phyloP scores from a whole-genome alignment of 192 early-diverging fungal species.

The Cetraspora pellucida region DNA sequence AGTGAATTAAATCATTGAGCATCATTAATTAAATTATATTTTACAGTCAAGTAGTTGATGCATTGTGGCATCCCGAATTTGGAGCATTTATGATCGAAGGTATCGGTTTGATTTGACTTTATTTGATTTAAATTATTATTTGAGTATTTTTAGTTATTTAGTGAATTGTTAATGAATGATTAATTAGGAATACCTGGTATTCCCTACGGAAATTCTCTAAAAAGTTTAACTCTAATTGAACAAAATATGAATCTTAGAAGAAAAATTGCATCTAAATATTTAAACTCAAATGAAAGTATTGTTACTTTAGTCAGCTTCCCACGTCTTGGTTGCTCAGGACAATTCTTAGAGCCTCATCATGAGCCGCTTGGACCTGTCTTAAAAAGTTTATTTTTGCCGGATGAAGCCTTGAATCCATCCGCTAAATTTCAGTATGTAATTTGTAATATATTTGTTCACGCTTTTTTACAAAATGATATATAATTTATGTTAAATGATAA shows the following conservation, averaged over 20 bases:
- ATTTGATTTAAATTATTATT: too few species aligned
- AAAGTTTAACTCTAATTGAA: conserved; percentile 83
- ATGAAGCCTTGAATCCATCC: conserved; percentile 92
- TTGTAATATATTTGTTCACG: conserved; percentile 29
- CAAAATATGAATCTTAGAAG: conserved; percentile 86
- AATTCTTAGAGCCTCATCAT: conserved; percentile 70
- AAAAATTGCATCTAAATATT: conserved; percentile 59
- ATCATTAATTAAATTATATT: conserved; percentile 64
- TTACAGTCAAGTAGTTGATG: conserved; percentile 57
- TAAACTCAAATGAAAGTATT: conserved; percentile 73
- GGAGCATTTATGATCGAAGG: conserved; percentile 96
- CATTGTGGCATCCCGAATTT: conserved; percentile 95
- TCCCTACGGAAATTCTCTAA: conserved; percentile 86
- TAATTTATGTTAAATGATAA: too few species aligned
- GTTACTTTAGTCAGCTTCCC: conserved; percentile 89
- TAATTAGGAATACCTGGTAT: conserved; percentile 86
- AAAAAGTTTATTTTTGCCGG: conserved; percentile 88
- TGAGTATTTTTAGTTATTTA: too few species aligned
- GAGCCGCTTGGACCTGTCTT: conserved; percentile 68
- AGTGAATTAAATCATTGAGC: too few species aligned
- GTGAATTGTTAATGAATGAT: too few species aligned
- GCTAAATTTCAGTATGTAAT: conserved; percentile 86
- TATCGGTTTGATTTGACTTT: conserved; percentile 30
- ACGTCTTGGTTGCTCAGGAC: conserved; percentile 81
- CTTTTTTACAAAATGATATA: too few species aligned